These are phyloP conservation scores for Penicillium paneum DNA, from an alignment of 2,329 filamentous ascomycete species.

Conservation along the genomic window DNA sequence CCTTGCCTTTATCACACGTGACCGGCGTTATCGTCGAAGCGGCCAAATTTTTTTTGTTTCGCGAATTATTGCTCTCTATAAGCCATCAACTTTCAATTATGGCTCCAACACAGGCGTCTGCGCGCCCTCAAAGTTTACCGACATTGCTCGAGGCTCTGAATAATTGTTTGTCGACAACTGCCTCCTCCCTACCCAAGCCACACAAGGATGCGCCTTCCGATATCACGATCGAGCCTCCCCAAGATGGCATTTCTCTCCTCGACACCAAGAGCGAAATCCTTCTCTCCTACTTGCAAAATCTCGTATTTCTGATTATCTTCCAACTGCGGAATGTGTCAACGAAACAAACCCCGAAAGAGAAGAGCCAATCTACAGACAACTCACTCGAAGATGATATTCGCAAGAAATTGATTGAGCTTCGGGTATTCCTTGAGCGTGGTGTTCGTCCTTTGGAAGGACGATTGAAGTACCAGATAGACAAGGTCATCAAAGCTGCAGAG, in stretches of 20 bases:
- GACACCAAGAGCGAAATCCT: conserved; percentile 97
- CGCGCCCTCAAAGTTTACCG: conserved; percentile 27
- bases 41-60: conserved; percentile 11
- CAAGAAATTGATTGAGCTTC: conserved; percentile 82
- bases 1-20: conserved; percentile 6
- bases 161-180: conserved; percentile 34
- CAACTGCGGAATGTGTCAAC: conserved; percentile 63
- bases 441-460: conserved; percentile 85
- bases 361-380: conserved; percentile 27
- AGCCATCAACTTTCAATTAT: conserved; percentile 16
- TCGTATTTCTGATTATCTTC: conserved; percentile 80
- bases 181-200: conserved; percentile 35
- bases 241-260: conserved; percentile 87
- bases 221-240: conserved; percentile 69
- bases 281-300: conserved; percentile 90
- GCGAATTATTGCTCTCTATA: not conserved
- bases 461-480: conserved; percentile 92
- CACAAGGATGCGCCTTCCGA: conserved; percentile 48
- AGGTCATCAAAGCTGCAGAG: conserved; percentile 83
- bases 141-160: conserved; percentile 35
- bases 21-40: conserved; percentile 6
- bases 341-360: conserved; percentile 30
- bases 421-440: conserved; percentile 91
- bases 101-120: conserved; percentile 23
- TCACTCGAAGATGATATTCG: conserved; percentile 66